Evolutionary conservation across 164 flowering plant species (phyloP).

Genomic region (Cinnamomum micranthum): DNA sequence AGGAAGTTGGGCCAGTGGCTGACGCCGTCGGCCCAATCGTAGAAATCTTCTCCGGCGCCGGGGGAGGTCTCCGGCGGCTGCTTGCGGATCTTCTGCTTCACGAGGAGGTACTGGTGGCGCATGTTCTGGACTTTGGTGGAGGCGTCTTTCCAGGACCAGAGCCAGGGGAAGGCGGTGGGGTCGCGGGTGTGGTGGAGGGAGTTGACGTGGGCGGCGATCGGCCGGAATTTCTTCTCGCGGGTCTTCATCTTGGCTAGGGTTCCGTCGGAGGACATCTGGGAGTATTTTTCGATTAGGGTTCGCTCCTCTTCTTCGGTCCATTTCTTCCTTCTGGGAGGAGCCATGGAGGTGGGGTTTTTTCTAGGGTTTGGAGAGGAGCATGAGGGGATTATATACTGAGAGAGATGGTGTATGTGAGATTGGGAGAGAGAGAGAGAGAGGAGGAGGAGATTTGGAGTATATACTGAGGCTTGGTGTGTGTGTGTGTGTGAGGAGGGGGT

Average conservation of each 20-base stretch:
- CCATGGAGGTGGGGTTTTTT: conserved; percentile 15
- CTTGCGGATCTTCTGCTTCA: conserved; percentile 85
- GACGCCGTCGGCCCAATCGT: conserved; percentile 79
- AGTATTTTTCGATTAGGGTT: conserved; percentile 76
- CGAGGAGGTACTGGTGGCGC: conserved; percentile 89
- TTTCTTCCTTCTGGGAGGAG: conserved; percentile 77
- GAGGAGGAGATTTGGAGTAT: background rate
- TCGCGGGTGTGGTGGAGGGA: conserved; percentile 62
- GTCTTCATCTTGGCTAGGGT: conserved; percentile 72
- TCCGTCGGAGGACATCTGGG: conserved; percentile 66
- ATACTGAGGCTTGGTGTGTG: background rate
- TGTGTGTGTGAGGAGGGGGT: background rate
- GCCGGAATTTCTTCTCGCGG: conserved; percentile 74
- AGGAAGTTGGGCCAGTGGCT: conserved; percentile 85
- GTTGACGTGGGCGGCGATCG: conserved; percentile 70
- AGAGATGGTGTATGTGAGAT: background rate
- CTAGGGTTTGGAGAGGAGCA: no score
- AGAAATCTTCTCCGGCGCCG: conserved; percentile 26
- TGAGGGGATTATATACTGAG: background rate
- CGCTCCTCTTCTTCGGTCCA: conserved; percentile 95
- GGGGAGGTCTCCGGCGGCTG: conserved; percentile 9
- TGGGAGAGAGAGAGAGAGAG: background rate
- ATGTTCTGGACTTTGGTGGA: conserved; percentile 94
- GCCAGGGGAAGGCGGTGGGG: conserved; percentile 71
- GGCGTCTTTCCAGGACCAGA: conserved; percentile 92